These are phyloP conservation scores for Borovskyia barvae DNA, from an alignment of 208 protist genomes.

Conservation along the genomic window DNA sequence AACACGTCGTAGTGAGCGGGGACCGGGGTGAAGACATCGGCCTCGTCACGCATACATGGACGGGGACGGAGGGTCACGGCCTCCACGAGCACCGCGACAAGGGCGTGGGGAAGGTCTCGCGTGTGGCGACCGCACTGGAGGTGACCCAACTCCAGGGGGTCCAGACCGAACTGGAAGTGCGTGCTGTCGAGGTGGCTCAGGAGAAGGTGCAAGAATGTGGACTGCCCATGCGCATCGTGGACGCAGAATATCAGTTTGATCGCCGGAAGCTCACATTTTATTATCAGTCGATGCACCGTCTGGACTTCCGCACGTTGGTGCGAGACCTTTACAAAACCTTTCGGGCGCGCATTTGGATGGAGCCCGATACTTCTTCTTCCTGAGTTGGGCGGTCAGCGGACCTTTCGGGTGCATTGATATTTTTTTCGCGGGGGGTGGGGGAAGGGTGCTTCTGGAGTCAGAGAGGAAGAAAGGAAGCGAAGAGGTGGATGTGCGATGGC, in stretches of 20 bases:
- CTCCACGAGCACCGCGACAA: constrained; percentile 29
- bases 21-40: constrained; percentile 92
- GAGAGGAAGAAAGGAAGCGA: too few relatives aligned
- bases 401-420: too few relatives aligned
- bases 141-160: constrained; percentile 84
- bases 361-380: constrained; percentile 55
- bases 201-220: constrained; percentile 84
- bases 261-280: constrained; percentile 92
- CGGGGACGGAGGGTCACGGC: constrained; percentile 18
- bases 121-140: constrained; percentile 77
- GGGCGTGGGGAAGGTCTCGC: constrained; percentile 75
- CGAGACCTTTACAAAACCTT: constrained; percentile 90
- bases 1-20: constrained; percentile 89
- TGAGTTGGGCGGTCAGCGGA: too few relatives aligned
- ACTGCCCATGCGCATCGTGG: constrained; percentile 88
- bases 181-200: constrained; percentile 81
- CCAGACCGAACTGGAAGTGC: constrained; percentile 85
- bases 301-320: constrained; percentile 90
- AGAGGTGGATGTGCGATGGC: too few relatives aligned
- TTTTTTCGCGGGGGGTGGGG: too few relatives aligned
- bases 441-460: not conserved
- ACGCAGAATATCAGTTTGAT: constrained; percentile 93
- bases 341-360: constrained; percentile 92
- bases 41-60: constrained; percentile 80
- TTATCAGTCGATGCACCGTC: constrained; percentile 80